phyloP scores from a whole-genome alignment of 78 protist genomes.

The Acrasis kona region DNA sequence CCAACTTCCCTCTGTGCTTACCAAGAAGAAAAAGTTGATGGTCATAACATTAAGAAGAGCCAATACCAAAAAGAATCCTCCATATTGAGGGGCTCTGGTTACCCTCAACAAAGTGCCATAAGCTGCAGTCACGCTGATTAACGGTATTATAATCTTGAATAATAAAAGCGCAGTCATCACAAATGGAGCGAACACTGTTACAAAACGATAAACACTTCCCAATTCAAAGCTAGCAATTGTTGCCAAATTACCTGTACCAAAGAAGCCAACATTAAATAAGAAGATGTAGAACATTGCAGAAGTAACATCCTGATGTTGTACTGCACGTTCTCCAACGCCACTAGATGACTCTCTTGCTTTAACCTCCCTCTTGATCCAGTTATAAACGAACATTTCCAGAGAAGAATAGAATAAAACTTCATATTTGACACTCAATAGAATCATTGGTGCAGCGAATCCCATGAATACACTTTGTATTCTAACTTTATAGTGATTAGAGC shows the following conservation, averaged over 20 bases:
- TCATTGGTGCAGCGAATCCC: constrained; percentile 8
- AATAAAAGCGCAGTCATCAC: constrained; percentile 57
- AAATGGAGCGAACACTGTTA: constrained; percentile 42
- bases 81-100: too few species aligned
- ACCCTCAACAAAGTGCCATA: too few species aligned
- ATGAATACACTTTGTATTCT: neutral
- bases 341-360: too few species aligned
- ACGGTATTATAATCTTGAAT: constrained; percentile 54
- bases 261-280: constrained; percentile 59
- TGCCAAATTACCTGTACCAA: constrained; percentile 89
- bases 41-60: constrained; percentile 60
- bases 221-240: constrained; percentile 57
- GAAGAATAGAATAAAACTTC: constrained; percentile 20
- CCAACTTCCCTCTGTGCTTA: constrained; percentile 55
- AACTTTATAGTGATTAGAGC: too few species aligned
- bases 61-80: too few species aligned
- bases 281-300: constrained; percentile 43
- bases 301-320: too few species aligned
- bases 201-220: constrained; percentile 38
- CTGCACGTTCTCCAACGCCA: too few species aligned
- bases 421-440: constrained; percentile 11
- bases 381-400: constrained; percentile 16
- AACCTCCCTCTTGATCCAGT: neutral
- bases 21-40: constrained; percentile 74
- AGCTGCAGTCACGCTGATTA: constrained; percentile 29